These are phyloP conservation scores for Fusarium torulosum DNA, from an alignment of 2,329 filamentous ascomycete genomes.

Conservation along the genomic window DNA sequence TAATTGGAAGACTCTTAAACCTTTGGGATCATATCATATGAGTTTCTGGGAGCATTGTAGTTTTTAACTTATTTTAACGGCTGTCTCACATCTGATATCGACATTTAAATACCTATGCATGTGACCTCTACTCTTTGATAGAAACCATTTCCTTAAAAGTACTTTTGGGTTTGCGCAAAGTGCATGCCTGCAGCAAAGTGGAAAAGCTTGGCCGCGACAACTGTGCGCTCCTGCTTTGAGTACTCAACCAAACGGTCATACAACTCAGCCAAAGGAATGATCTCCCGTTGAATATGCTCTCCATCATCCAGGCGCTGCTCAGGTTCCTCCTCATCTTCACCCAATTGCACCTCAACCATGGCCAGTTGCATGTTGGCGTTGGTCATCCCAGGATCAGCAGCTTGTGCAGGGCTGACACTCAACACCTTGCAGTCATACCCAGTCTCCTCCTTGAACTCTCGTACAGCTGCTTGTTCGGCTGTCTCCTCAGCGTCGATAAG, in stretches of 20 bases:
- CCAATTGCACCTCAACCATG: slow-evolving; percentile 45
- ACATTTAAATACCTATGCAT: too few species aligned
- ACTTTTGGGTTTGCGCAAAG: slow-evolving; percentile 48
- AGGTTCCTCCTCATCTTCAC: slow-evolving; percentile 38
- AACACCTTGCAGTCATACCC: slow-evolving; percentile 44
- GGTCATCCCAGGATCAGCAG: slow-evolving; percentile 46
- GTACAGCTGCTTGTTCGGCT: slow-evolving; percentile 43
- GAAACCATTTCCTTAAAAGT: slow-evolving; percentile 22
- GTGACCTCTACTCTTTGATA: too few species aligned
- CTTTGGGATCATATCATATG: too few species aligned
- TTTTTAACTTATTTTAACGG: too few species aligned
- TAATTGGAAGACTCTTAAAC: too few species aligned
- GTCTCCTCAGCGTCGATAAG: slow-evolving; percentile 47
- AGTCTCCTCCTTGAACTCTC: slow-evolving; percentile 47
- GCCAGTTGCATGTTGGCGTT: slow-evolving; percentile 48
- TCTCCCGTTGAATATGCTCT: slow-evolving; percentile 44
- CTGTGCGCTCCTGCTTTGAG: slow-evolving; percentile 42
- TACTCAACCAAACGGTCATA: slow-evolving; percentile 46
- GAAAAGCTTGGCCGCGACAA: slow-evolving; percentile 47
- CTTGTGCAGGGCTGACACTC: slow-evolving; percentile 41
- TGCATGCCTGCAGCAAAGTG: slow-evolving; percentile 49
- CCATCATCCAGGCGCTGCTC: slow-evolving; percentile 46
- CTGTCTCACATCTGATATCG: too few species aligned
- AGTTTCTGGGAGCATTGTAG: too few species aligned
- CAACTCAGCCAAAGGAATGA: slow-evolving; percentile 42